phyloP scores from a whole-genome alignment of 2,329 filamentous ascomycete genomes.

The Coniella lustricola region DNA sequence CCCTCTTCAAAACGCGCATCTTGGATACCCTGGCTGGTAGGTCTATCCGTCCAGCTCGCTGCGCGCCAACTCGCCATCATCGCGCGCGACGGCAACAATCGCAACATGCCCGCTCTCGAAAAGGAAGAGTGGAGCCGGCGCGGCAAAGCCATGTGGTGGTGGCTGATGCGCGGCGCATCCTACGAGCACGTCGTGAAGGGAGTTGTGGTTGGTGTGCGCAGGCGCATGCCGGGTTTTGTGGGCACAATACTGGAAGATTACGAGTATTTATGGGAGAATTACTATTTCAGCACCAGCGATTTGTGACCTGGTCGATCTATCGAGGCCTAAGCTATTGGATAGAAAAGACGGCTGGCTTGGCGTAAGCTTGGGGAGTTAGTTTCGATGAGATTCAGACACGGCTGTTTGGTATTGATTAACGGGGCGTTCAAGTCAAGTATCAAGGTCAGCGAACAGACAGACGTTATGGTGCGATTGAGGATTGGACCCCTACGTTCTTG shows the following conservation, averaged over 20 bases:
- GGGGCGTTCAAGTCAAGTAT: too few relatives aligned
- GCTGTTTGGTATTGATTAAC: too few relatives aligned
- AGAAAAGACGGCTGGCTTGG: too few relatives aligned
- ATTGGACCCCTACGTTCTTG: too few relatives aligned
- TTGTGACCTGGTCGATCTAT: conserved; percentile 1
- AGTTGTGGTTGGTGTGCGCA: conserved; percentile 64
- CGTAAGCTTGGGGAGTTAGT: too few relatives aligned
- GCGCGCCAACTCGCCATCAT: conserved; percentile 63
- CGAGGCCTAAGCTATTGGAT: too few relatives aligned
- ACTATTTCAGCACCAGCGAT: conserved; percentile 69
- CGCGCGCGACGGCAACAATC: conserved; percentile 1
- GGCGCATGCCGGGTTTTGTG: conserved; percentile 72
- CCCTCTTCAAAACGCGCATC: conserved; percentile 44
- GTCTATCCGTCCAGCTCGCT: conserved; percentile 76
- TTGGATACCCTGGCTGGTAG: conserved; percentile 89
- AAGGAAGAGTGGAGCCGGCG: conserved; percentile 82
- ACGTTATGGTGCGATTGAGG: too few relatives aligned
- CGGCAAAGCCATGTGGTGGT: conserved; percentile 90
- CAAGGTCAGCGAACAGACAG: too few relatives aligned
- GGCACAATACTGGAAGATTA: conserved; percentile 90
- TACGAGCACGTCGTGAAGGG: conserved; percentile 87
- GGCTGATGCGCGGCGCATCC: conserved; percentile 92
- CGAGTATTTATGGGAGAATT: conserved; percentile 96
- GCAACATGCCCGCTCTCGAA: conserved; percentile 74
- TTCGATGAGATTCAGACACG: too few relatives aligned